Evolutionary conservation across 2,329 filamentous ascomycete species (phyloP).

Genomic region (Diaporthe ilicicola): DNA sequence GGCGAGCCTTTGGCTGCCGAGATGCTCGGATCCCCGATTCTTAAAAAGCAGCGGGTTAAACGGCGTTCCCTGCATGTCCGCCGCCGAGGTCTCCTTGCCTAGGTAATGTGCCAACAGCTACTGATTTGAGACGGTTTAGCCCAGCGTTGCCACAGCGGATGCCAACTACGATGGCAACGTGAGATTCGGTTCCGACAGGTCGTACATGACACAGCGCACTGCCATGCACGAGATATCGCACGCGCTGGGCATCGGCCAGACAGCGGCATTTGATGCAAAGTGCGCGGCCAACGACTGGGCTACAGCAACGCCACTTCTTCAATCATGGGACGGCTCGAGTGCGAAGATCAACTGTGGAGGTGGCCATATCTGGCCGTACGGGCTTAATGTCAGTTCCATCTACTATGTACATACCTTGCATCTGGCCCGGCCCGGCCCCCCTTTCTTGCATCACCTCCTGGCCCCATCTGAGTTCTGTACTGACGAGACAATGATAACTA

Average conservation of each 20-base stretch:
- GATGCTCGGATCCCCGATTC: neutral
- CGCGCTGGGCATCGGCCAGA: slow-evolving; percentile 57
- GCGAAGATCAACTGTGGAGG: slow-evolving; percentile 51
- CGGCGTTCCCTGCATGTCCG: no score
- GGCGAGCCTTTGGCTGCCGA: neutral
- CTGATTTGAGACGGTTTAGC: slow-evolving; percentile 33
- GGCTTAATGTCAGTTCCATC: slow-evolving; percentile 43
- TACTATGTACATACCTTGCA: no score
- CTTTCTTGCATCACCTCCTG: no score
- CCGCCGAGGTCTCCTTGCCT: neutral
- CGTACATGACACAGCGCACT: slow-evolving; percentile 58
- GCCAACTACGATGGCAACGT: slow-evolving; percentile 55
- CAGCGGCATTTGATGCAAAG: slow-evolving; percentile 47
- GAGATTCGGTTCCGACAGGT: slow-evolving; percentile 54
- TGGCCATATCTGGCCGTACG: slow-evolving; percentile 52
- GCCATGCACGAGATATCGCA: slow-evolving; percentile 58
- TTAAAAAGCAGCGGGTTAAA: no score
- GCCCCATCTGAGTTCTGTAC: neutral
- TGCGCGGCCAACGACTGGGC: slow-evolving; percentile 54
- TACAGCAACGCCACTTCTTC: slow-evolving; percentile 49
- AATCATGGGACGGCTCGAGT: slow-evolving; percentile 48
- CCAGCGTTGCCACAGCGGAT: slow-evolving; percentile 55
- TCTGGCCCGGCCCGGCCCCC: neutral
- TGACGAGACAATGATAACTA: neutral
- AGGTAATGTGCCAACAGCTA: no score